phyloP scores from a whole-genome alignment of 345 rosid genomes.

The Syzygium aromaticum region DNA sequence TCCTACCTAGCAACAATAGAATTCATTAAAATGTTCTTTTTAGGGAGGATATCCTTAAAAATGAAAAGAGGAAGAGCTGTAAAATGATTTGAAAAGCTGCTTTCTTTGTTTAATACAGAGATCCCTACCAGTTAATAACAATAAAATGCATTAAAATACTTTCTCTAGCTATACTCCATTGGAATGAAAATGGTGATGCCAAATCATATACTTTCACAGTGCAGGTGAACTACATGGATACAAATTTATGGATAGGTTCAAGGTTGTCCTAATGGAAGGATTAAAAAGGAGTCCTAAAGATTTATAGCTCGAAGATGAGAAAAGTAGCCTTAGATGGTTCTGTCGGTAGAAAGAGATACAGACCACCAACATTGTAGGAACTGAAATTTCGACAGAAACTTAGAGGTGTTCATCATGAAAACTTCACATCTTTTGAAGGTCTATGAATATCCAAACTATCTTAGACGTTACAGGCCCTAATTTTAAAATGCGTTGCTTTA shows the following conservation, averaged over 20 bases:
- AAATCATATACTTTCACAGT: background rate
- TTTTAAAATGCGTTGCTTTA: background rate
- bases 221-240: background rate
- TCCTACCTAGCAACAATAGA: background rate
- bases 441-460: background rate
- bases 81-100: background rate
- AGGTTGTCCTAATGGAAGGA: background rate
- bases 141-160: background rate
- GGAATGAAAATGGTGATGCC: background rate
- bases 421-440: background rate
- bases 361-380: background rate
- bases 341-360: background rate
- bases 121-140: background rate
- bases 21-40: background rate
- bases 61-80: background rate
- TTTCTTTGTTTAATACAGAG: background rate
- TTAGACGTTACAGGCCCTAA: background rate
- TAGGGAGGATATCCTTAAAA: background rate
- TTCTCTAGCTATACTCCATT: background rate
- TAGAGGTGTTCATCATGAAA: background rate
- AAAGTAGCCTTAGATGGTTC: background rate
- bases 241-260: background rate
- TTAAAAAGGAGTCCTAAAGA: background rate
- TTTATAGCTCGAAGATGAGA: background rate
- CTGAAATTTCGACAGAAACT: background rate